Base-by-base conservation (phyloP, 2,329 filamentous ascomycete genomes). In the Camillea tinctor region DNA sequence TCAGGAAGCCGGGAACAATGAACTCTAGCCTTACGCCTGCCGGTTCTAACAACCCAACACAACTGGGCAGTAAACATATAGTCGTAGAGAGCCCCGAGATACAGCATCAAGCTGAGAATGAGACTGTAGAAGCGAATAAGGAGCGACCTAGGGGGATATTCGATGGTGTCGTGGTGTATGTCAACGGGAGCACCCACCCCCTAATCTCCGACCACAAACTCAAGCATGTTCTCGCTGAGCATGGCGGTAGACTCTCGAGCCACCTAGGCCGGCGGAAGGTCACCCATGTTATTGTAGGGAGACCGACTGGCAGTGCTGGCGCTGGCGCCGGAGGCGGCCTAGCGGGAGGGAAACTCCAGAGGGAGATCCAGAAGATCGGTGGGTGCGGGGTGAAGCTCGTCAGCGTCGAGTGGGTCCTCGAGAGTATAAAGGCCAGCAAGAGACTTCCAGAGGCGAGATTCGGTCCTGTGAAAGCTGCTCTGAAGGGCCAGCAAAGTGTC, bases 171-270 rank as follows among this genome's bases (percentile, higher is more conserved):
- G 88, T 85, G 55, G 84, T 97, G 68, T 95, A 94, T 76, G 84
- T 97, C 75, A 97, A 97, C 75, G 93, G 93, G 62, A 93, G 90
- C 66, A 96, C 92, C 1, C 84, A 88, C 61, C 93, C 93, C 1
- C 75, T 86, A 22, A 84, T 97, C 63, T 96, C 91, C 15, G 93
- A 97, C 74, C 91, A 96, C 77, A 90, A 86, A 72, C 83, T 97
- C 59, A 96, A 95, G 79, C 87, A 88, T 58, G 75, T 96, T 17
- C 82, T 97, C 44, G 85, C 83, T 4, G 81, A 87, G 59, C 86
- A 96, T 71, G 94, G 93, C 20, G 94, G 87, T 0, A 80, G 77
- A 50, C 80, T 92, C 66, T 88, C 91, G 3, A 83, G 92, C 40
- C 82, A 87, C 60, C 84, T 96, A 9, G 89, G 86, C 9, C 84